Conservation (phyloP, 805 yeast species). For the Helenozyma baotianmanensis region DNA sequence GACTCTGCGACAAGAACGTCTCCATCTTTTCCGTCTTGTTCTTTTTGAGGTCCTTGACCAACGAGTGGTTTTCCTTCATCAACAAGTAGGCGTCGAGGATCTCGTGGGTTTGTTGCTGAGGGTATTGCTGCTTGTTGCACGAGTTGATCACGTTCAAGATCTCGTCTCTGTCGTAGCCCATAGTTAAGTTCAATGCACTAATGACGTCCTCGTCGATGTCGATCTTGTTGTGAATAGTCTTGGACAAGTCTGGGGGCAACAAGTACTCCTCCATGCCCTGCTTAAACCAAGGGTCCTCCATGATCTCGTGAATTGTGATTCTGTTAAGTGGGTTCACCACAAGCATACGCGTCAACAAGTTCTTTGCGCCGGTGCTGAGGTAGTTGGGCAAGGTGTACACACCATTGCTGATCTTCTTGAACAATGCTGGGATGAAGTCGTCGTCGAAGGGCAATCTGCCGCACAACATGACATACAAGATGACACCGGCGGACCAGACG, state of each 20-base stretch:
- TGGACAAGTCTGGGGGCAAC: slow-evolving; percentile 50
- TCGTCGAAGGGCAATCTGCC: slow-evolving; percentile 96
- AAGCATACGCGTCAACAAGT: slow-evolving; percentile 79
- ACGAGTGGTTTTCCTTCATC: slow-evolving; percentile 71
- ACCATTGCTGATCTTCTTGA: slow-evolving; percentile 89
- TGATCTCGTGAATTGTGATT: slow-evolving; percentile 85
- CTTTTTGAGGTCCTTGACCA: slow-evolving; percentile 62
- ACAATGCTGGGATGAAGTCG: slow-evolving; percentile 89
- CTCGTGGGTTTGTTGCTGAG: slow-evolving; percentile 51
- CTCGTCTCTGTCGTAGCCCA: slow-evolving; percentile 88
- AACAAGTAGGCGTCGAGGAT: slow-evolving; percentile 81
- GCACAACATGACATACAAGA: slow-evolving; percentile 90
- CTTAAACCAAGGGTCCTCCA: slow-evolving; percentile 93
- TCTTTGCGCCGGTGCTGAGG: slow-evolving; percentile 79
- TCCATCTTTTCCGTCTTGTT: slow-evolving; percentile 49
- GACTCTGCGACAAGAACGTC: slow-evolving; percentile 55
- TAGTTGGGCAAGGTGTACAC: slow-evolving; percentile 87
- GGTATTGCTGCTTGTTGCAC: slow-evolving; percentile 33
- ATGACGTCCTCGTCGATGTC: slow-evolving; percentile 75
- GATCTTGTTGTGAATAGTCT: slow-evolving; percentile 31
- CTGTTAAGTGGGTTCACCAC: slow-evolving; percentile 93
- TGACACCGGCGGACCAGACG: slow-evolving; percentile 97
- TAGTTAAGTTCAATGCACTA: slow-evolving; percentile 65
- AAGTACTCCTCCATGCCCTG: slow-evolving; percentile 76
- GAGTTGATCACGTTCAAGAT: slow-evolving; percentile 66